Percentiles rank a stretch among this genome's conserved stretches.
phyloP scores from a whole-genome alignment of 23 red algal genomes.

The Gracilaria caudata region DNA sequence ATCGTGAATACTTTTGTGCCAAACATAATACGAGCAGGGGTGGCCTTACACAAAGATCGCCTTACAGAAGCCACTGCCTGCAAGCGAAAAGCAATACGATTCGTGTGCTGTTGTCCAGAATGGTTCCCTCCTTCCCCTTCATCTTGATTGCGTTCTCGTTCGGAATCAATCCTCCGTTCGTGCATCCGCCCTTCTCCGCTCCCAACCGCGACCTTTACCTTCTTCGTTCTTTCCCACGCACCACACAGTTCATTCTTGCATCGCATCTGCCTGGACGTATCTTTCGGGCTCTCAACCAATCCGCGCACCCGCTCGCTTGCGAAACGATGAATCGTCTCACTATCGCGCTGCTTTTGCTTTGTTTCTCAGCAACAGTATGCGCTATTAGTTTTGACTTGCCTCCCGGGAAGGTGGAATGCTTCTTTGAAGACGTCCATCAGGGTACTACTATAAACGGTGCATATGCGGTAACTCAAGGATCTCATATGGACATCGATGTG shows the following conservation, averaged over 20 bases:
- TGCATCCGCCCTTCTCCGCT: background rate
- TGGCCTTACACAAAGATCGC: background rate
- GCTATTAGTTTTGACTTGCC: conserved; percentile 76
- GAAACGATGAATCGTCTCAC: background rate
- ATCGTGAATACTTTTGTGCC: background rate
- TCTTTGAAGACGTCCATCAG: conserved; percentile 85
- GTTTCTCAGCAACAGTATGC: conserved; percentile 2
- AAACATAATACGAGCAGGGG: background rate
- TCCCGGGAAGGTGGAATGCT: conserved; percentile 78
- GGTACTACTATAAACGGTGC: conserved; percentile 70
- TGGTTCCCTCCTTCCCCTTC: background rate
- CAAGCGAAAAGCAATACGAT: conserved; percentile 18
- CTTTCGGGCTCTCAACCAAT: background rate
- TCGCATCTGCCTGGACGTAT: background rate
- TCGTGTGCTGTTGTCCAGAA: background rate
- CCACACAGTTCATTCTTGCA: background rate
- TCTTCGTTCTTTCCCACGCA: no score
- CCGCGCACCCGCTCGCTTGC: background rate
- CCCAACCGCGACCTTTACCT: background rate
- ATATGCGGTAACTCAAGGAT: conserved; percentile 78
- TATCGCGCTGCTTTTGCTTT: conserved; percentile 25
- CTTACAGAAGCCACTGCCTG: background rate
- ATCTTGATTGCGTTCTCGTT: background rate
- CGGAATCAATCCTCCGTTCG: background rate
- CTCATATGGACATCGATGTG: conserved; percentile 88